Conservation (phyloP, 2,329 filamentous ascomycete genomes). For the Fusarium scirpi region DNA sequence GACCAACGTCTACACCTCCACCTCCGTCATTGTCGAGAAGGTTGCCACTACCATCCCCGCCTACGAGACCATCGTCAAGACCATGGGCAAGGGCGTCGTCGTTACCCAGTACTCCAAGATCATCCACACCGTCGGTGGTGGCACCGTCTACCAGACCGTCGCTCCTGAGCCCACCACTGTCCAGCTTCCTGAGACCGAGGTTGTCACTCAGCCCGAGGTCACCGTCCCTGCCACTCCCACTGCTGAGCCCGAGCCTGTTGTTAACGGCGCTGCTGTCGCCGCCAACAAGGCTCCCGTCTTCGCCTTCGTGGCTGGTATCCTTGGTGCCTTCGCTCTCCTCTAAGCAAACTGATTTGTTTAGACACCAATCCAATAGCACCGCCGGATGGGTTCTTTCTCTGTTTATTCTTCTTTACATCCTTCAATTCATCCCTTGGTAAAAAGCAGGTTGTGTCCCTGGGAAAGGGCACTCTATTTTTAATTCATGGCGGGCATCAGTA, state of each 20-base stretch:
- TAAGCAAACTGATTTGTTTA: conserved; percentile 35
- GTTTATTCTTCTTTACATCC: conserved; percentile 15
- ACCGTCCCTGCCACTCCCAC: conserved; percentile 40
- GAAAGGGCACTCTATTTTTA: conserved; percentile 27
- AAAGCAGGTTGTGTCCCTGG: conserved; percentile 13
- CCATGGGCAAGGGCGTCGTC: conserved; percentile 36
- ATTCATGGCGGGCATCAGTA: conserved; percentile 21
- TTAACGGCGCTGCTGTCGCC: conserved; percentile 49
- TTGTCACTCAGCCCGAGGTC: conserved; percentile 39
- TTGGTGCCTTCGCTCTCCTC: conserved; percentile 55
- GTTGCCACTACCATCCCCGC: conserved; percentile 56
- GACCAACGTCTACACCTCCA: conserved; percentile 45
- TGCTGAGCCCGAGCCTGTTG: conserved; percentile 41
- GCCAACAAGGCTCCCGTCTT: conserved; percentile 51
- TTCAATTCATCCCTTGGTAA: conserved; percentile 22
- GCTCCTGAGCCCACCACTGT: conserved; percentile 49
- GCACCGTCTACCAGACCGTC: conserved; percentile 46
- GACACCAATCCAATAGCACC: conserved; percentile 2
- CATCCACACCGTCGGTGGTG: conserved; percentile 43
- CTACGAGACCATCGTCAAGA: conserved; percentile 44
- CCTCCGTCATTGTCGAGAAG: conserved; percentile 50
- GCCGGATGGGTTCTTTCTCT: conserved; percentile 21
- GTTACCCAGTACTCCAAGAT: conserved; percentile 47
- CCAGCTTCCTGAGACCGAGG: conserved; percentile 43
- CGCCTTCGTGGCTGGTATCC: conserved; percentile 55